Percentiles rank a stretch among this genome's conserved stretches.
Conservation (phyloP, 495 filamentous ascomycete species). For the Talaromyces proteolyticus region DNA sequence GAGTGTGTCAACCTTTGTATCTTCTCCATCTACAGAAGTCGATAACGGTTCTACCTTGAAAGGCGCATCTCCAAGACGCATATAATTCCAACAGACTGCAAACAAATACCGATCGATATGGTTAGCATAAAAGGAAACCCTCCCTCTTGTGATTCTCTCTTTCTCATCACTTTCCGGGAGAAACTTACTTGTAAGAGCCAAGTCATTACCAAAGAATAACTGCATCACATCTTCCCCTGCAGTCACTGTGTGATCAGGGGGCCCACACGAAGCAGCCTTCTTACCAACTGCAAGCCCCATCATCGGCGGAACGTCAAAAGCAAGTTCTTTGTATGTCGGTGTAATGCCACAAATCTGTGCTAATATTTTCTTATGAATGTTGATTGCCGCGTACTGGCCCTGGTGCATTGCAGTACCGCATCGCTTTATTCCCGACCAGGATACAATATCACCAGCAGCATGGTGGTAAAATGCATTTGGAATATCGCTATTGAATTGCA, state of each 20-base stretch:
- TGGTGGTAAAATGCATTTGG: conserved; percentile 53
- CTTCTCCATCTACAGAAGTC: neutral
- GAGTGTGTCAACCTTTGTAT: neutral
- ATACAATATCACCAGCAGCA: conserved; percentile 39
- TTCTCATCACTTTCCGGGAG: neutral
- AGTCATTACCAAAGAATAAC: conserved; percentile 59
- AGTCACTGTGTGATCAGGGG: conserved; percentile 38
- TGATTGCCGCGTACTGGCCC: conserved; percentile 53
- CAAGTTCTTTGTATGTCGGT: conserved; percentile 37
- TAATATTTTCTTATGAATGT: conserved; percentile 55
- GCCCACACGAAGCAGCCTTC: conserved; percentile 54
- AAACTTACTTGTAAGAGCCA: conserved; percentile 49
- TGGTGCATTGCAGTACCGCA: conserved; percentile 64
- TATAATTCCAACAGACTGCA: conserved; percentile 51
- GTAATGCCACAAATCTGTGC: conserved; percentile 20
- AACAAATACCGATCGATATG: neutral
- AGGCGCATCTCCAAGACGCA: conserved; percentile 35
- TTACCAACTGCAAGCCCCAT: conserved; percentile 63
- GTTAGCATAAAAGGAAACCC: too few species aligned
- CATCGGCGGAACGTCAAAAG: conserved; percentile 46
- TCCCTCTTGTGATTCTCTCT: too few species aligned
- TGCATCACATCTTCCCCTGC: conserved; percentile 51
- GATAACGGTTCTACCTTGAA: neutral
- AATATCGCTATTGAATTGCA: conserved; percentile 34
- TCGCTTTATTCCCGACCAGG: conserved; percentile 65